Conservation (phyloP, 257 asterid genomes). For the Hygrophila difformis region DNA sequence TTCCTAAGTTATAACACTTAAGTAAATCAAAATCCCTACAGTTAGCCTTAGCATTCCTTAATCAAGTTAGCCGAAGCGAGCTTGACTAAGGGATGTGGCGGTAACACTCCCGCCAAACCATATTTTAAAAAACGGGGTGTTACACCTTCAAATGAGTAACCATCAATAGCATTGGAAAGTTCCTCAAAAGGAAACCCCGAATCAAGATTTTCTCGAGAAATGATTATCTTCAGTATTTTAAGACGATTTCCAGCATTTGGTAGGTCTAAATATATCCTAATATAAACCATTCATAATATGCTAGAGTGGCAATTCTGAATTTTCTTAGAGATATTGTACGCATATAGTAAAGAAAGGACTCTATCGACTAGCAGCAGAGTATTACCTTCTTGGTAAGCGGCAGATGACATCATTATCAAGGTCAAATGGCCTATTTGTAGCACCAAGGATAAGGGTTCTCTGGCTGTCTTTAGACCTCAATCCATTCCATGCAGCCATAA, state of each 20-base stretch:
- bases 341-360: not conserved
- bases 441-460: slow-evolving; percentile 93
- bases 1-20: too few species aligned
- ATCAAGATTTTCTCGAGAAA: slow-evolving; percentile 72
- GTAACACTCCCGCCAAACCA: too few species aligned
- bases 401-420: slow-evolving; percentile 99
- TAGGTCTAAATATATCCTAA: slow-evolving; percentile 90
- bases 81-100: too few species aligned
- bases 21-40: too few species aligned
- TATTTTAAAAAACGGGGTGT: too few species aligned
- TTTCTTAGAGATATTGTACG: not conserved
- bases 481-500: slow-evolving; percentile 99
- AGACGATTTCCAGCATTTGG: slow-evolving; percentile 89
- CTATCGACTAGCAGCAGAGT: not conserved
- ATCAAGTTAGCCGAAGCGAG: too few species aligned
- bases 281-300: slow-evolving; percentile 15
- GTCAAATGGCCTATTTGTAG: slow-evolving; percentile 97
- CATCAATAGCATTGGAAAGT: slow-evolving; percentile 91
- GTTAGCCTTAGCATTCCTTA: too few species aligned
- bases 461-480: slow-evolving; percentile 93
- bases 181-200: slow-evolving; percentile 58
- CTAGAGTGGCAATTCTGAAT: slow-evolving; percentile 10
- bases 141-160: slow-evolving; percentile 97
- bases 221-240: slow-evolving; percentile 78
- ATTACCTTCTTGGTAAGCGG: slow-evolving; percentile 88